Conservation (phyloP, 345 rosid genomes). For the Arabis hirsuta region DNA sequence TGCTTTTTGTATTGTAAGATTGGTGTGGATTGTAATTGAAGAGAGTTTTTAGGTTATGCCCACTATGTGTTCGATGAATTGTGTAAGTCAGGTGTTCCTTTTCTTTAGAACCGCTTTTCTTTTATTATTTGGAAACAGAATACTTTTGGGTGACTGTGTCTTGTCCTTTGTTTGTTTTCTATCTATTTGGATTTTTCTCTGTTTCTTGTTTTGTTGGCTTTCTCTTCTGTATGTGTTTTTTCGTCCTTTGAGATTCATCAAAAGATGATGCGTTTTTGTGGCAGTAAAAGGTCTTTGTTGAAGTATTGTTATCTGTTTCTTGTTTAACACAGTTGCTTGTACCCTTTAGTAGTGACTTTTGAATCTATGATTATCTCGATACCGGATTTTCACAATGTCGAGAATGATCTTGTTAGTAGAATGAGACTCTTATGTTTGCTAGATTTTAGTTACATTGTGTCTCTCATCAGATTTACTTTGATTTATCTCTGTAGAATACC, state of each 20-base stretch:
- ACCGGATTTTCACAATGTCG: background rate
- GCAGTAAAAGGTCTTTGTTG: constrained; percentile 9
- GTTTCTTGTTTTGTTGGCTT: constrained; percentile 1
- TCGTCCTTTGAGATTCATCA: constrained; percentile 37
- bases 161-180: constrained; percentile 38
- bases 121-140: background rate
- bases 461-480: constrained; percentile 7
- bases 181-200: constrained; percentile 33
- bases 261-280: constrained; percentile 35
- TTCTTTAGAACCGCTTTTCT: background rate
- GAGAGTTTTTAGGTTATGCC: constrained; percentile 34
- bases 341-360: constrained; percentile 4
- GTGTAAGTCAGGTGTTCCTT: constrained; percentile 34
- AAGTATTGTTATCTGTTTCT: constrained; percentile 17
- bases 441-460: background rate
- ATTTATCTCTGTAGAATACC: background rate
- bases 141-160: constrained; percentile 14
- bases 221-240: constrained; percentile 18
- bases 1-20: background rate
- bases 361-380: background rate
- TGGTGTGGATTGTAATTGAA: constrained; percentile 26
- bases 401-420: constrained; percentile 17
- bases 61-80: constrained; percentile 46
- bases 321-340: constrained; percentile 10
- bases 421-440: background rate